Conservation (phyloP, 2,329 filamentous ascomycete species). For the Xylaria sp. region DNA sequence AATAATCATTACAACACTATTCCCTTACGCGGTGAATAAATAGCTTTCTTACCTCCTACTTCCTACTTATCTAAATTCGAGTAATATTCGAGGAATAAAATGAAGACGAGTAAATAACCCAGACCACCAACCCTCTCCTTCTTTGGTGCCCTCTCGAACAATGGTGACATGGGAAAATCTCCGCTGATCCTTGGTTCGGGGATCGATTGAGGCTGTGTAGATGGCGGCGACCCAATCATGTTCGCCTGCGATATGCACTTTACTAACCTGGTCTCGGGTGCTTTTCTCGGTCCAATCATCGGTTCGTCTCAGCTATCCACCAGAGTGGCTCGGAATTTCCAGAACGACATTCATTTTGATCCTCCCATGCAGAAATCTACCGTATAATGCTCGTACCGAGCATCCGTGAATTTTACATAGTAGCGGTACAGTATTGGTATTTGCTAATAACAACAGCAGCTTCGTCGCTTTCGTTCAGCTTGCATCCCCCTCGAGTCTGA, state of each 20-base stretch:
- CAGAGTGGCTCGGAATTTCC: conserved; percentile 19
- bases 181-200: conserved; percentile 37
- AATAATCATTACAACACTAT: neutral
- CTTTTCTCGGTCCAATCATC: conserved; percentile 18
- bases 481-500: neutral
- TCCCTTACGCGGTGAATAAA: neutral
- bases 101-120: neutral
- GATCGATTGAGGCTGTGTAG: conserved; percentile 47
- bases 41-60: neutral
- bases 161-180: conserved; percentile 16
- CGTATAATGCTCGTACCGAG: neutral
- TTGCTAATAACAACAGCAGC: neutral
- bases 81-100: neutral
- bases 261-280: conserved; percentile 19
- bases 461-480: neutral
- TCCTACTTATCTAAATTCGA: neutral
- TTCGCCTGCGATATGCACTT: conserved; percentile 37
- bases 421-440: neutral
- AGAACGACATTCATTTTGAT: conserved; percentile 21
- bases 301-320: conserved; percentile 9
- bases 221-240: conserved; percentile 40
- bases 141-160: conserved; percentile 6
- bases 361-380: neutral
- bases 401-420: neutral
- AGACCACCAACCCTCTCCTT: neutral